Evolutionary conservation across 805 yeast genomes (phyloP).

Genomic region (Monosporozyma yasuniensis): DNA sequence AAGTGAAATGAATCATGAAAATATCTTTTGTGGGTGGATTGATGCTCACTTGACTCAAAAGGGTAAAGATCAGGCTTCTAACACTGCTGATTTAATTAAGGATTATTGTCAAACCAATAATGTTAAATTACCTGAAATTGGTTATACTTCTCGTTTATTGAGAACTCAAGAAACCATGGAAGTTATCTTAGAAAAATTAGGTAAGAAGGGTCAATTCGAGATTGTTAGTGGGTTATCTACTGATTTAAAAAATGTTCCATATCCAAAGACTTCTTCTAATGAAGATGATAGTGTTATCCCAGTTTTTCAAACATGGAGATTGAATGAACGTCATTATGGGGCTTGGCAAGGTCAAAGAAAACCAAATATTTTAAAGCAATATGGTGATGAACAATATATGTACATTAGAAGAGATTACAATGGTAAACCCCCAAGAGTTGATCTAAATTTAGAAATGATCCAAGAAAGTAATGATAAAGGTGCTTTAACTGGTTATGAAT

Average conservation of each 20-base stretch:
- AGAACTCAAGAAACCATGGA: constrained; percentile 70
- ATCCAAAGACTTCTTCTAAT: constrained; percentile 13
- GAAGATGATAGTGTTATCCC: constrained; percentile 36
- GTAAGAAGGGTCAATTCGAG: constrained; percentile 12
- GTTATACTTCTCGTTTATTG: constrained; percentile 62
- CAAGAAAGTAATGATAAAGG: constrained; percentile 34
- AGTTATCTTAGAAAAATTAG: constrained; percentile 49
- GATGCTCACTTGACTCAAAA: constrained; percentile 60
- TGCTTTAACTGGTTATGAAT: constrained; percentile 27
- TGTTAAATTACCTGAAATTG: constrained; percentile 41
- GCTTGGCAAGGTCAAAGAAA: constrained; percentile 71
- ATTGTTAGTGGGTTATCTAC: constrained; percentile 17
- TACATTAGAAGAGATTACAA: constrained; percentile 70
- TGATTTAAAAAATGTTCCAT: constrained; percentile 5
- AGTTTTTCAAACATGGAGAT: constrained; percentile 63
- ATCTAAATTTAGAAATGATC: constrained; percentile 28
- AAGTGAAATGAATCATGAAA: constrained; percentile 67
- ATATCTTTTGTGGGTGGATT: constrained; percentile 80
- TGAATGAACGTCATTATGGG: constrained; percentile 82
- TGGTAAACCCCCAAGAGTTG: constrained; percentile 55
- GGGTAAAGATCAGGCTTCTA: constrained; percentile 59
- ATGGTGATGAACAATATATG: constrained; percentile 69
- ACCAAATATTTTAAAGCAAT: constrained; percentile 51
- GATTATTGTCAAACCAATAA: constrained; percentile 27
- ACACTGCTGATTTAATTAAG: constrained; percentile 52